Conservation (phyloP, 345 rosid species). For the Cardiospermum halicacabum region DNA sequence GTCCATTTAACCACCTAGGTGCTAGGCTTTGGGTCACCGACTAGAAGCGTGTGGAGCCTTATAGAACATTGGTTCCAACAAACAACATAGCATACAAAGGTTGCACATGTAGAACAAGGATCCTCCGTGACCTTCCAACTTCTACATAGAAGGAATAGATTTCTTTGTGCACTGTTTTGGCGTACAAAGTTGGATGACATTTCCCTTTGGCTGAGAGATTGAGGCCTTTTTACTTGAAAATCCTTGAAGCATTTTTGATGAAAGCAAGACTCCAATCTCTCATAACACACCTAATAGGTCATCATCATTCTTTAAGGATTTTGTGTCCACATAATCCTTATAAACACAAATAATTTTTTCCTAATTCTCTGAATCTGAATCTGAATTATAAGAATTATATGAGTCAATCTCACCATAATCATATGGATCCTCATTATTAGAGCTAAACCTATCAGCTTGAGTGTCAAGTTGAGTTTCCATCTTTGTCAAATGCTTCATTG, state of each 20-base stretch:
- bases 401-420: conserved; percentile 43
- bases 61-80: conserved; percentile 76
- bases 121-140: conserved; percentile 21
- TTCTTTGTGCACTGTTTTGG: conserved; percentile 26
- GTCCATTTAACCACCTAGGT: too few species aligned
- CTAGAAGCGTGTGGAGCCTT: too few species aligned
- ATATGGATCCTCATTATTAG: conserved; percentile 45
- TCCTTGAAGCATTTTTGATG: conserved; percentile 66
- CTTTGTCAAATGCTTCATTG: conserved; percentile 61
- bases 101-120: conserved; percentile 43
- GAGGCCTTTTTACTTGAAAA: conserved; percentile 39
- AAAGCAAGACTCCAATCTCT: conserved; percentile 45
- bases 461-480: conserved; percentile 27
- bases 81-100: conserved; percentile 95
- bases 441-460: conserved; percentile 48
- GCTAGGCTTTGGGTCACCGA: too few species aligned
- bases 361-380: conserved; percentile 63
- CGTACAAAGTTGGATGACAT: conserved; percentile 4
- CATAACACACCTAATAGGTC: conserved; percentile 25
- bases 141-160: conserved; percentile 19
- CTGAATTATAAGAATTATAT: conserved; percentile 39
- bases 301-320: conserved; percentile 24
- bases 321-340: conserved; percentile 22
- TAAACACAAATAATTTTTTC: conserved; percentile 43
- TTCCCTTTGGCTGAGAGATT: conserved; percentile 19